Evolutionary conservation across 345 rosid genomes (phyloP).

Genomic region (Anacardium occidentale): DNA sequence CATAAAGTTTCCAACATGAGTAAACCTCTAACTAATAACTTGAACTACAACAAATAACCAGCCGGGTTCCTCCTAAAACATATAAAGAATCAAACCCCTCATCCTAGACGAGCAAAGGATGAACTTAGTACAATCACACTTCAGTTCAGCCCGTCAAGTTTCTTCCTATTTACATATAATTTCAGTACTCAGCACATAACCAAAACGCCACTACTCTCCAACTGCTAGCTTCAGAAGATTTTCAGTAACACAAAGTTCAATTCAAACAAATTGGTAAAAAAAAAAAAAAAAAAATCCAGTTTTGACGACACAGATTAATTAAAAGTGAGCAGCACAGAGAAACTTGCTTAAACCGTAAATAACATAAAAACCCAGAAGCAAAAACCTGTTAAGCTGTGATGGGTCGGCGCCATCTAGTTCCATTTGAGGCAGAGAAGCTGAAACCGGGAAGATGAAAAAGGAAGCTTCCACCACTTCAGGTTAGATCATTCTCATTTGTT

Average conservation of each 20-base stretch:
- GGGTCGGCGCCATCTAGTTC: constrained; percentile 31
- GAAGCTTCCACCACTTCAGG: neutral
- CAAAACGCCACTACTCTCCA: neutral
- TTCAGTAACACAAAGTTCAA: neutral
- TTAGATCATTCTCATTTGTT: neutral
- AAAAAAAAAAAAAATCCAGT: neutral
- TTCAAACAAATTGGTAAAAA: neutral
- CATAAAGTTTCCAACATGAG: neutral
- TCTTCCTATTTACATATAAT: neutral
- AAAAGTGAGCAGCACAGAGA: neutral
- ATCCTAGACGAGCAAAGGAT: too few relatives aligned
- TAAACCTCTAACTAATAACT: neutral
- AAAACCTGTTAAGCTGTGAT: constrained; percentile 42
- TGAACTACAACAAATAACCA: neutral
- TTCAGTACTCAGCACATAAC: neutral
- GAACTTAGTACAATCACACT: neutral
- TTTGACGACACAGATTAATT: neutral
- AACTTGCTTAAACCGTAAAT: neutral
- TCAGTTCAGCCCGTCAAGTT: neutral
- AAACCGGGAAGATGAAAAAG: neutral
- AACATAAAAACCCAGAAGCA: constrained; percentile 9
- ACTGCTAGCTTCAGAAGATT: neutral
- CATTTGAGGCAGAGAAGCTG: constrained; percentile 20
- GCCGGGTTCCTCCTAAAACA: neutral
- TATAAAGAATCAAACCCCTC: neutral